Base-by-base conservation (phyloP, 352 stramenopile species). In the Phytophthora fragariaefolia region DNA sequence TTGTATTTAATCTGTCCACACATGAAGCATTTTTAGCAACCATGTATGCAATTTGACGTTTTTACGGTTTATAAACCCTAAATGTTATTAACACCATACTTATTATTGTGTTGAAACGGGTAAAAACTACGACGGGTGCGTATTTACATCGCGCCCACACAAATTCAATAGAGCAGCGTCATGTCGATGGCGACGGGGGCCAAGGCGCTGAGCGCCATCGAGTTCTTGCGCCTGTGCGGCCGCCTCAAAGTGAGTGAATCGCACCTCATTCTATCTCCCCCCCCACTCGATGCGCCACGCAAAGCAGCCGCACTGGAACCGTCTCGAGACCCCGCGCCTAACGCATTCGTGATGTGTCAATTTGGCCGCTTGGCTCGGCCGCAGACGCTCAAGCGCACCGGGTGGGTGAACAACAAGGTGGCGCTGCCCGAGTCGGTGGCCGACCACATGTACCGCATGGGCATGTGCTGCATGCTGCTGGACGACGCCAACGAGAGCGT, bases 391-490 rank as follows among this genome's bases (percentile, higher is more conserved):
- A 97, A 97, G 73, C 87, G 91, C 66, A 98, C 92, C 43, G 94
- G 92, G 75, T 98, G 94, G 94, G 81, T 98, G n/a, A 93, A 94
- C 62, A 91, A 93, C 70, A 89, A 95, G 4, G 92, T 97, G 43
- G 64, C 83, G 18, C 64, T 91, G 22, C 90, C 93, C 10, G 94
- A 98, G 75, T 97, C 89, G 6, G 92, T 98, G 20, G 91, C 94
- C 23, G 94, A 98, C 71, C 94, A 98, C 79, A 97, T 96, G 77
- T 98, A 97, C 69, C 89, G 94, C 62, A 96, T 98, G 82, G 73
- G 88, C 7, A 96, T 97, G 86, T 95, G 89, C 71, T 95, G 85
- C 52, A 91, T 97, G 85, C 74, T 97, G 32, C 74, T 97, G 36
- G 85, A 97, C 22, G 85, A 92, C 26, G 76, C 72, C 30, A 88